These are phyloP conservation scores for Endoconidiophora polonica DNA, from an alignment of 2,329 filamentous ascomycete species.

Conservation along the genomic window DNA sequence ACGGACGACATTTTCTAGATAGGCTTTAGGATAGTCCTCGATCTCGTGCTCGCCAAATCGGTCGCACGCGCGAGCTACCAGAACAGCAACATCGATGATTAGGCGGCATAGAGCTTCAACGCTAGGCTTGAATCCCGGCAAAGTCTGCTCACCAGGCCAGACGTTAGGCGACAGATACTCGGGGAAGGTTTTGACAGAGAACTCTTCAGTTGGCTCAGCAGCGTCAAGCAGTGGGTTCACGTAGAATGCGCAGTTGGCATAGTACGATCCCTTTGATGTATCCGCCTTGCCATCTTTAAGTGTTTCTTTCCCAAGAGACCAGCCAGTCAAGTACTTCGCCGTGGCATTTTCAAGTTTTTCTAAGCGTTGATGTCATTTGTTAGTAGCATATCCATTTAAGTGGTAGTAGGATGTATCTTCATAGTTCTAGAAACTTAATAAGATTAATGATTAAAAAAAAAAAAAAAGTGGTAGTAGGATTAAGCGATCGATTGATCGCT, in stretches of 20 bases:
- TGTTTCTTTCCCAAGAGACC: conserved; percentile 70
- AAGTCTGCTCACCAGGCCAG: conserved; percentile 54
- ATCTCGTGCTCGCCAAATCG: conserved; percentile 68
- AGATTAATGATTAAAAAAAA: background rate
- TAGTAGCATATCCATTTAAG: background rate
- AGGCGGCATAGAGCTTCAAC: conserved; percentile 63
- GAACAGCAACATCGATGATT: conserved; percentile 75
- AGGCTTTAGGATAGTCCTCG: conserved; percentile 55
- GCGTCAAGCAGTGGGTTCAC: conserved; percentile 45
- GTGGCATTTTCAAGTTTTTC: conserved; percentile 40
- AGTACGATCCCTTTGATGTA: conserved; percentile 69
- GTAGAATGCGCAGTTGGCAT: conserved; percentile 69
- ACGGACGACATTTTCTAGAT: conserved; percentile 73
- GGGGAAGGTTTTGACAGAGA: conserved; percentile 49
- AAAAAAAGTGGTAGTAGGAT: background rate
- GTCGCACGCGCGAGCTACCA: conserved; percentile 86
- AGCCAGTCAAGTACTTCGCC: conserved; percentile 52
- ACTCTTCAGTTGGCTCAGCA: conserved; percentile 41
- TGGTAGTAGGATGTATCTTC: no score
- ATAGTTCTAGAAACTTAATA: no score
- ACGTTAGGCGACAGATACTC: conserved; percentile 84
- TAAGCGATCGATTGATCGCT: background rate
- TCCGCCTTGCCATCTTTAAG: conserved; percentile 64
- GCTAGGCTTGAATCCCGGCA: conserved; percentile 59
- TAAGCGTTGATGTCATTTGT: conserved; percentile 15